These are phyloP conservation scores for Xylaria multiplex DNA, from an alignment of 2,329 filamentous ascomycete genomes.

Conservation along the genomic window DNA sequence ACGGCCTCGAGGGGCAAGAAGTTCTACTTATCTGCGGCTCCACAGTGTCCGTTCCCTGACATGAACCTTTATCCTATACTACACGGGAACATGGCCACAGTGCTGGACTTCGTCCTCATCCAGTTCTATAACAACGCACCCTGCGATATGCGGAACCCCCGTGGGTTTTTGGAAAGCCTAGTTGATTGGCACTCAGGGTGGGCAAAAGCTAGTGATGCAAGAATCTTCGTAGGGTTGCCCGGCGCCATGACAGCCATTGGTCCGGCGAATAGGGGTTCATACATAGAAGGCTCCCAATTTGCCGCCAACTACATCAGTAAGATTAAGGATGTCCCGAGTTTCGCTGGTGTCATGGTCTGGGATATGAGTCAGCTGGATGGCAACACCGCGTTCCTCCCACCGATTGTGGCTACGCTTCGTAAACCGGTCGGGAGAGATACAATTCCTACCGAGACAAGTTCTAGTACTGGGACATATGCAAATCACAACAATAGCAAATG, in stretches of 20 bases:
- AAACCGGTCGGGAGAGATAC: neutral
- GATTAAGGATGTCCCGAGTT: slow-evolving; percentile 64
- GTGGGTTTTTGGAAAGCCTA: slow-evolving; percentile 59
- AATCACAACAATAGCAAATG: neutral
- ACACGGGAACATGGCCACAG: slow-evolving; percentile 55
- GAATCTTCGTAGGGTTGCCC: slow-evolving; percentile 71
- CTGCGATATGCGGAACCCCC: slow-evolving; percentile 63
- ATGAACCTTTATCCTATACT: slow-evolving; percentile 65
- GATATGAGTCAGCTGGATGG: slow-evolving; percentile 69
- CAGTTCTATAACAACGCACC: slow-evolving; percentile 78
- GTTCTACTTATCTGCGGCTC: slow-evolving; percentile 71
- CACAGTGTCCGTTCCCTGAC: slow-evolving; percentile 75
- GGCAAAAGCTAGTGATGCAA: slow-evolving; percentile 63
- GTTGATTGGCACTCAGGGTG: slow-evolving; percentile 73
- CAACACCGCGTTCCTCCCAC: slow-evolving; percentile 65
- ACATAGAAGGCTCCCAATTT: slow-evolving; percentile 56
- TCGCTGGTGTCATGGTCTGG: slow-evolving; percentile 76
- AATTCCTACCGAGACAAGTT: neutral
- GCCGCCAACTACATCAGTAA: slow-evolving; percentile 64
- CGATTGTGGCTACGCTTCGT: slow-evolving; percentile 46
- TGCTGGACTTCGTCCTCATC: slow-evolving; percentile 69
- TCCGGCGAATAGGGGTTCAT: slow-evolving; percentile 53
- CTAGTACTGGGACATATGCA: neutral
- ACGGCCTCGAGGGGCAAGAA: slow-evolving; percentile 55
- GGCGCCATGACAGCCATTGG: slow-evolving; percentile 63